These are phyloP conservation scores for Tylopilus rubrobrunneus DNA, from an alignment of 768 basidiomycete species.

Conservation along the genomic window DNA sequence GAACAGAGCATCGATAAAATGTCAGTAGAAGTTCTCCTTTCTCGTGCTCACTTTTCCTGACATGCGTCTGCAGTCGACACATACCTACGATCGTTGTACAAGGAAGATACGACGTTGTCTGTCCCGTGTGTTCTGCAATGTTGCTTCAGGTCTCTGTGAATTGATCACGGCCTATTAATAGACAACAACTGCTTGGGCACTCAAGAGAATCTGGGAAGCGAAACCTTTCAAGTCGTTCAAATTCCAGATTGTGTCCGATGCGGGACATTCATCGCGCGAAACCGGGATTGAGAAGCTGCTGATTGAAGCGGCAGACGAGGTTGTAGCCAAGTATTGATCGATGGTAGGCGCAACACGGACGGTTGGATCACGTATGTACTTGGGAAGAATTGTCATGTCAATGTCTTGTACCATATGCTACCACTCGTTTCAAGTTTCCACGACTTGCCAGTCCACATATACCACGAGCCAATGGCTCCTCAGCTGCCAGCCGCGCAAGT, in stretches of 20 bases:
- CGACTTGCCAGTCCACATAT: neutral
- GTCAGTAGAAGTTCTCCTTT: constrained; percentile 35
- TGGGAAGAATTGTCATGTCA: neutral
- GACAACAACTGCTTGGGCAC: constrained; percentile 75
- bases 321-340: constrained; percentile 21
- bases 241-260: constrained; percentile 74
- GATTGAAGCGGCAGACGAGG: constrained; percentile 49
- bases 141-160: neutral
- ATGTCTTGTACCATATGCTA: neutral
- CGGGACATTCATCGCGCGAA: constrained; percentile 85
- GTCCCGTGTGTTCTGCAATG: constrained; percentile 53
- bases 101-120: constrained; percentile 87
- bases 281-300: constrained; percentile 63
- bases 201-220: constrained; percentile 84
- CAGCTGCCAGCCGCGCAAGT: too few relatives aligned
- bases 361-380: neutral
- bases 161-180: constrained; percentile 22
- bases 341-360: neutral
- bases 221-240: constrained; percentile 35
- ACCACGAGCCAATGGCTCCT: neutral
- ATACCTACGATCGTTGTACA: constrained; percentile 82
- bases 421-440: neutral
- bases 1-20: constrained; percentile 85
- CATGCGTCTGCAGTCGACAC: constrained; percentile 57
- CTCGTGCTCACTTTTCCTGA: constrained; percentile 5